Evolutionary conservation across 345 rosid genomes (phyloP), one percentile per base, ranked within the genome.

Genomic region (Triadica sebifera): DNA sequence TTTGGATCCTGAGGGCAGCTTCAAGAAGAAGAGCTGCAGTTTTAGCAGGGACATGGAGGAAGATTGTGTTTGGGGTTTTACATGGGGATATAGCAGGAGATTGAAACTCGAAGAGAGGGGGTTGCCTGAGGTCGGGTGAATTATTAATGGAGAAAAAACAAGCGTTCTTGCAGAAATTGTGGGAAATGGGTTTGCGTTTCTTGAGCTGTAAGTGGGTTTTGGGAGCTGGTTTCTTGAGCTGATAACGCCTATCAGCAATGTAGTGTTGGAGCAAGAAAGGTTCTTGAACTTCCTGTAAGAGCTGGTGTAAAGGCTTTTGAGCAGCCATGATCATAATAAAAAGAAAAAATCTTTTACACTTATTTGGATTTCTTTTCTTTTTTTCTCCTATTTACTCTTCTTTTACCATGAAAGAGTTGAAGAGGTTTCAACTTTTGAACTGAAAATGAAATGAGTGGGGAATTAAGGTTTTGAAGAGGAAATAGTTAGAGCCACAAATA

Each of bases 211-310:
- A 56, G 19, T 84, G 82, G 52, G 80, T 79, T 49, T 29, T 29
- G 34, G 34, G 34, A 29, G 34, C 2, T 29, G 34, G 34, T 29
- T 22, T 77, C 59, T 77, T 80, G 73, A 87, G 76, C 70, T 82
- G 96, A 52, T 74, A 72, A 63, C 88, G 82, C 51, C 82, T 76
- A 75, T 88, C 91, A 34, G 90, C 81, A 74, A 89, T 88, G 93
- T 86, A 88, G 77, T 77, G 85, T 29, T 80, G 78, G 76, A 94
- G 90, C 37, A 83, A 81, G 81, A 94, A 94, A 0, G 98, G 98
- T 2, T 94, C 98, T 78, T 94, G 98, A 74, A 92, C 97, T 74
- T 94, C 97, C 67, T 85, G 78, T 12, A 94, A 78, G 59, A 95
- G 86, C 83, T 95, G 91, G 20, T 79, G 89, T 64, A 95, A 76